Evolutionary conservation across 306 rosid species (phyloP).

Genomic region (Cyclanthera cordifolia): DNA sequence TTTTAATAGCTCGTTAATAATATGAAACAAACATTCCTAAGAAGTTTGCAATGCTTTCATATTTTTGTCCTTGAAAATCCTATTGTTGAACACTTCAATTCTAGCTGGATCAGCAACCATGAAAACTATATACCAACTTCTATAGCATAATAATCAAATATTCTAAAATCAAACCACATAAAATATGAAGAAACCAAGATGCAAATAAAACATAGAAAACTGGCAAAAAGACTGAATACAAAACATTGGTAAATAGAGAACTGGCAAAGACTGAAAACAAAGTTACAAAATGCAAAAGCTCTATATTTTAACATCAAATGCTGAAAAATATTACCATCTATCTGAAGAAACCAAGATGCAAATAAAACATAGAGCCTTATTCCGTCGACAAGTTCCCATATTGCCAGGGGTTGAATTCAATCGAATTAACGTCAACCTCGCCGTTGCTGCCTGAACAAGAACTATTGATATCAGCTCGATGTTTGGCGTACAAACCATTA

Average conservation of each 20-base stretch:
- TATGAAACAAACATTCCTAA: too few relatives aligned
- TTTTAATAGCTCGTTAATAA: too few relatives aligned
- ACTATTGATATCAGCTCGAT: conserved; percentile 38
- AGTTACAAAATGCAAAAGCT: conserved; percentile 17
- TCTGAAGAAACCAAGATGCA: conserved; percentile 20
- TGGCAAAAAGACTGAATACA: neutral
- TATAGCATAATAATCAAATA: too few relatives aligned
- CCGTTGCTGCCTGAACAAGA: conserved; percentile 25
- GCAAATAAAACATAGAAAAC: neutral
- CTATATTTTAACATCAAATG: conserved; percentile 21
- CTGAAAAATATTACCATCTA: conserved; percentile 18
- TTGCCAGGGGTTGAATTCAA: conserved; percentile 82
- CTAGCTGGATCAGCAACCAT: too few relatives aligned
- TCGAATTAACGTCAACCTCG: conserved; percentile 33
- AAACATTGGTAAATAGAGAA: neutral
- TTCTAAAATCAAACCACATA: neutral
- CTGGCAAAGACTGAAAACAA: conserved; percentile 4
- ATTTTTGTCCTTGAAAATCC: too few relatives aligned
- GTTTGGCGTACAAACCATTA: conserved; percentile 53
- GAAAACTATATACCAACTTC: too few relatives aligned
- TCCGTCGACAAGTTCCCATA: conserved; percentile 42
- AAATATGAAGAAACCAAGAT: conserved; percentile 16
- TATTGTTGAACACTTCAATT: too few relatives aligned
- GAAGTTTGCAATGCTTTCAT: too few relatives aligned
- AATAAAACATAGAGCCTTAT: neutral